A percentile compares a stretch with the other conserved stretches of the same genome.
These are phyloP conservation scores for Fusarium concolor DNA, from an alignment of 2,329 filamentous ascomycete species.

Conservation along the genomic window DNA sequence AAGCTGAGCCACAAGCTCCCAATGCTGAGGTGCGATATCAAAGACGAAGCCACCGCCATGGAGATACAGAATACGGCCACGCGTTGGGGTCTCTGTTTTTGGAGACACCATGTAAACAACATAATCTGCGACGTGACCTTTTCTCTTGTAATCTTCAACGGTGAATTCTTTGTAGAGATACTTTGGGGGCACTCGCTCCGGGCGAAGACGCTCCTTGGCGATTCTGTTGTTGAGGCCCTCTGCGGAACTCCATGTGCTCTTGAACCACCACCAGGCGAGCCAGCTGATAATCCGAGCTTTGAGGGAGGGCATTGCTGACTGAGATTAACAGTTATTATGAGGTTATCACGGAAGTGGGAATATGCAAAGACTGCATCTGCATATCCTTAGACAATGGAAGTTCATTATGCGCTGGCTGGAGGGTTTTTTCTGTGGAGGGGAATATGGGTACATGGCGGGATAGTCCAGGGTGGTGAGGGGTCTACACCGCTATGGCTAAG, in stretches of 20 bases:
- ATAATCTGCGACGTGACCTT: slow-evolving; percentile 25
- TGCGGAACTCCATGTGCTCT: slow-evolving; percentile 43
- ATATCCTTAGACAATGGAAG: neutral
- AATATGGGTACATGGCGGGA: slow-evolving; percentile 14
- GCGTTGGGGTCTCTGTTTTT: slow-evolving; percentile 47
- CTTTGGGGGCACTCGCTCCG: slow-evolving; percentile 38
- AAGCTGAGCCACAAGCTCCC: slow-evolving; percentile 45
- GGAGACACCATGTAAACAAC: slow-evolving; percentile 48
- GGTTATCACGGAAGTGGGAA: slow-evolving; percentile 4
- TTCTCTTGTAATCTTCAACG: slow-evolving; percentile 42
- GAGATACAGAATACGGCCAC: slow-evolving; percentile 48
- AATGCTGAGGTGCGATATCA: slow-evolving; percentile 46
- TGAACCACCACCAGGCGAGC: slow-evolving; percentile 45
- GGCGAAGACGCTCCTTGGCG: slow-evolving; percentile 37
- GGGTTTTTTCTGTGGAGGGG: slow-evolving; percentile 27
- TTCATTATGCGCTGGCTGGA: slow-evolving; percentile 10
- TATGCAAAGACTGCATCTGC: slow-evolving; percentile 12
- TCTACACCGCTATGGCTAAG: slow-evolving; percentile 22
- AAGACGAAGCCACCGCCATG: slow-evolving; percentile 51
- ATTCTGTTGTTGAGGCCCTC: slow-evolving; percentile 44
- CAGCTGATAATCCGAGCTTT: slow-evolving; percentile 46
- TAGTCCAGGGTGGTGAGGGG: slow-evolving; percentile 16
- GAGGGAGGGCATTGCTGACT: slow-evolving; percentile 43
- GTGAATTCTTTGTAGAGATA: slow-evolving; percentile 43
- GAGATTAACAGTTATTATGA: neutral